Percentiles rank a stretch among this genome's conserved stretches.
These are phyloP conservation scores for Entomortierella parvispora DNA, from an alignment of 192 early-diverging fungal genomes.

Conservation along the genomic window DNA sequence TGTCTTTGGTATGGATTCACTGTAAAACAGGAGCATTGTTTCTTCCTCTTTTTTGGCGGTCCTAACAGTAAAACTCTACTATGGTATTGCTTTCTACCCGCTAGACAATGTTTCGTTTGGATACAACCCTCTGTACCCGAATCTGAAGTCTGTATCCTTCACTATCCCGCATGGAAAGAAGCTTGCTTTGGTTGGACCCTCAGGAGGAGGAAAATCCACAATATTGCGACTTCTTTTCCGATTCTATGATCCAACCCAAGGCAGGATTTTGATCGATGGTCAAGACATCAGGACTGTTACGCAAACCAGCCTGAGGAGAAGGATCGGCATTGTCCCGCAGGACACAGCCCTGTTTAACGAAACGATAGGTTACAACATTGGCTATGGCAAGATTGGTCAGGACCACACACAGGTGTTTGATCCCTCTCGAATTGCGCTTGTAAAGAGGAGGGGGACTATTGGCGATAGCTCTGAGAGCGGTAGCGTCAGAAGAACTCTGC, in stretches of 20 bases:
- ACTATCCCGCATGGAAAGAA: constrained; percentile 85
- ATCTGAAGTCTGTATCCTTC: constrained; percentile 74
- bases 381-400: constrained; percentile 81
- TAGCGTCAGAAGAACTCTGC: neutral
- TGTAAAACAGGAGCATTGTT: neutral
- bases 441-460: constrained; percentile 1
- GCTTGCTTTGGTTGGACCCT: constrained; percentile 92
- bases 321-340: constrained; percentile 91
- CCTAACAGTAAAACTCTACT: too few relatives aligned
- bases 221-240: constrained; percentile 89
- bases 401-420: constrained; percentile 65
- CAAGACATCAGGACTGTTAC: constrained; percentile 81
- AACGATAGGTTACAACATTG: constrained; percentile 89
- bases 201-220: constrained; percentile 93
- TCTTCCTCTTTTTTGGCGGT: too few relatives aligned
- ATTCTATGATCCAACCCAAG: constrained; percentile 88
- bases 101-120: constrained; percentile 88
- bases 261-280: constrained; percentile 86
- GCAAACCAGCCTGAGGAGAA: constrained; percentile 78
- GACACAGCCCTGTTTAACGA: constrained; percentile 88
- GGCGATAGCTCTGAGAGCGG: constrained; percentile 20
- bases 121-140: constrained; percentile 72
- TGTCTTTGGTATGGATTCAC: constrained; percentile 63
- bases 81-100: too few relatives aligned
- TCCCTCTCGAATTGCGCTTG: neutral